These are phyloP conservation scores for Alnus rubra DNA, from an alignment of 306 rosid genomes.

Conservation along the genomic window DNA sequence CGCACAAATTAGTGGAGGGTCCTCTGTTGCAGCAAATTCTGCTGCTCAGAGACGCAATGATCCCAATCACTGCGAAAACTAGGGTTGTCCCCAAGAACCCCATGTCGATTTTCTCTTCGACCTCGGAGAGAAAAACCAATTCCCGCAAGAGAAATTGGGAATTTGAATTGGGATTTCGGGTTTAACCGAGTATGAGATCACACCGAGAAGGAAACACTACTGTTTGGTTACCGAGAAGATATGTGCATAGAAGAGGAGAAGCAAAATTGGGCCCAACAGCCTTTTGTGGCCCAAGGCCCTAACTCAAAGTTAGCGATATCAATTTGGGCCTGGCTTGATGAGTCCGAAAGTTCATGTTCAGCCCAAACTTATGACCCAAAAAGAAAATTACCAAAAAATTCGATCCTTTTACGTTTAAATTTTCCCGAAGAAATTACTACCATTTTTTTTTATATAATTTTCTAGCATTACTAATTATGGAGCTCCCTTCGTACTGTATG, in stretches of 20 bases:
- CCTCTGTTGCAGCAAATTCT: conserved; percentile 83
- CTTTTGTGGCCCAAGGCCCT: neutral
- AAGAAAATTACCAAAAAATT: too few species aligned
- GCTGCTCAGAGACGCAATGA: conserved; percentile 71
- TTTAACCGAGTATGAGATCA: conserved; percentile 9
- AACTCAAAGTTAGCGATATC: too few species aligned
- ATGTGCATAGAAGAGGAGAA: neutral
- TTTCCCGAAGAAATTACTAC: too few species aligned
- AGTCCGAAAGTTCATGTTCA: too few species aligned
- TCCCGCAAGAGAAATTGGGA: conserved; percentile 29
- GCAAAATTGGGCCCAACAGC: neutral
- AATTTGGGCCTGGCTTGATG: too few species aligned
- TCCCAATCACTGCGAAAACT: conserved; percentile 66
- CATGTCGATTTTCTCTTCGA: conserved; percentile 58
- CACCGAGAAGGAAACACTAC: conserved; percentile 5
- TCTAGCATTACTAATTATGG: too few species aligned
- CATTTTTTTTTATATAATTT: too few species aligned
- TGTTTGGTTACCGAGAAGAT: conserved; percentile 31
- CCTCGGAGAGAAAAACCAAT: conserved; percentile 44
- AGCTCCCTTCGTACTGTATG: too few species aligned
- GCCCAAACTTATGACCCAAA: too few species aligned
- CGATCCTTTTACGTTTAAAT: too few species aligned
- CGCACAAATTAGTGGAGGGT: conserved; percentile 76
- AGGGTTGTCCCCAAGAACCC: conserved; percentile 78
- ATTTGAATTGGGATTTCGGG: neutral